Evolutionary conservation across 495 filamentous ascomycete species (phyloP).

Genomic region (Lepidopterella palustris): DNA sequence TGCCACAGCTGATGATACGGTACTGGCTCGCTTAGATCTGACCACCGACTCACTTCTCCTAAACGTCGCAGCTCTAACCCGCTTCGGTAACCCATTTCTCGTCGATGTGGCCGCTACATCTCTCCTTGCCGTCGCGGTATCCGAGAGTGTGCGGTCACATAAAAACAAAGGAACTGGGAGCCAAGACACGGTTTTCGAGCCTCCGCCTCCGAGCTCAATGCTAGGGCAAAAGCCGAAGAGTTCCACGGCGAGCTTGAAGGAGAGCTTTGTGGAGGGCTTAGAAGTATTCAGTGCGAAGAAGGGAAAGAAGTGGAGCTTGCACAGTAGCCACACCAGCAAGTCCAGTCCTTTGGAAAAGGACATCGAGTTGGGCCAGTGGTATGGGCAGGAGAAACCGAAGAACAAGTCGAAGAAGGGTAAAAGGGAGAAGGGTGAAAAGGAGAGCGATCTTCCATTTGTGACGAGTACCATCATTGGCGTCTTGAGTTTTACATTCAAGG

Average conservation of each 20-base stretch:
- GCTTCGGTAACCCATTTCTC: conserved; percentile 57
- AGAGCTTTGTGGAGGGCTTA: conserved; percentile 21
- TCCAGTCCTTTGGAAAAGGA: conserved; percentile 21
- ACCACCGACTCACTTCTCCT: conserved; percentile 43
- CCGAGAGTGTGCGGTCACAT: conserved; percentile 24
- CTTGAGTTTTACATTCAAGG: conserved; percentile 24
- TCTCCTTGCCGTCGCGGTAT: conserved; percentile 57
- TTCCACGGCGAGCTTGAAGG: conserved; percentile 19
- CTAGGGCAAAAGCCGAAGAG: conserved; percentile 7
- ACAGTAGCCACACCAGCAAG: not conserved
- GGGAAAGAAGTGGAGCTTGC: conserved; percentile 21
- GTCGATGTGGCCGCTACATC: conserved; percentile 69
- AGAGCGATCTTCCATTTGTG: conserved; percentile 21
- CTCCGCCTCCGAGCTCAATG: conserved; percentile 16
- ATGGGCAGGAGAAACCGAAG: conserved; percentile 21
- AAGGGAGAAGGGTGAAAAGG: conserved; percentile 16
- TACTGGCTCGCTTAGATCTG: conserved; percentile 47
- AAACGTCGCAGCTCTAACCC: conserved; percentile 40
- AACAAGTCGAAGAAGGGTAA: conserved; percentile 2
- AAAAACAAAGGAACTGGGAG: not conserved
- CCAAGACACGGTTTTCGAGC: conserved; percentile 14
- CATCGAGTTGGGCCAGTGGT: conserved; percentile 29
- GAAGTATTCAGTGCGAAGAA: conserved; percentile 10
- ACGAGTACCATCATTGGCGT: conserved; percentile 26
- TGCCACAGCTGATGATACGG: conserved; percentile 40